These are phyloP conservation scores for Quercus mongolica DNA, from an alignment of 306 rosid genomes.

Conservation along the genomic window DNA sequence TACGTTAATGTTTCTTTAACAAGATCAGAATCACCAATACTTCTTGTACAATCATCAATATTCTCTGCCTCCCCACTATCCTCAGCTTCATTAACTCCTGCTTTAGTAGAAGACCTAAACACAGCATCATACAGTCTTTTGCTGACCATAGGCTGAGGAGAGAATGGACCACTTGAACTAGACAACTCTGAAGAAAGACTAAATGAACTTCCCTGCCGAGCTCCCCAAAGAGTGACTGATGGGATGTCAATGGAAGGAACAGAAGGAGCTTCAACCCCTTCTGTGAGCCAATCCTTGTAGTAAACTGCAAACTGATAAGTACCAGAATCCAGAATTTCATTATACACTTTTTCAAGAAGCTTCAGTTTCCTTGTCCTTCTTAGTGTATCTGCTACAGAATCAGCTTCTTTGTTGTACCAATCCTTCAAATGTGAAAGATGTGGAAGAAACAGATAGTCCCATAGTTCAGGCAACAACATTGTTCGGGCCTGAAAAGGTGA, in stretches of 20 bases:
- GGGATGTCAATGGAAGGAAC: constrained; percentile 61
- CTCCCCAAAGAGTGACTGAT: constrained; percentile 29
- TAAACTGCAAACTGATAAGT: constrained; percentile 56
- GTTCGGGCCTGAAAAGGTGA: constrained; percentile 69
- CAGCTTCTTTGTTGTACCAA: constrained; percentile 62
- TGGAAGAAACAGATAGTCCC: constrained; percentile 73
- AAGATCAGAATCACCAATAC: constrained; percentile 41
- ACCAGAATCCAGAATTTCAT: constrained; percentile 66
- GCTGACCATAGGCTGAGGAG: constrained; percentile 68
- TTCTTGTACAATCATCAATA: constrained; percentile 22
- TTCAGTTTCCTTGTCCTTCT: constrained; percentile 42
- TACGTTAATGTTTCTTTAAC: constrained; percentile 32
- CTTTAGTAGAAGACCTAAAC: constrained; percentile 35
- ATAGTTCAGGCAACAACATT: constrained; percentile 60
- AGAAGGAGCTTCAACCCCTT: constrained; percentile 64
- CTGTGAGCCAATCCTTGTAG: constrained; percentile 86
- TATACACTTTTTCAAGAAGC: constrained; percentile 52
- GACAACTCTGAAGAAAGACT: constrained; percentile 42
- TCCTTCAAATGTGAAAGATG: constrained; percentile 61
- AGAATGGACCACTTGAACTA: constrained; percentile 48
- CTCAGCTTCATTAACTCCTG: constrained; percentile 31
- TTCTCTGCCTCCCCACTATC: constrained; percentile 29
- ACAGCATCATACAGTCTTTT: constrained; percentile 66
- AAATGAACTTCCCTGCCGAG: constrained; percentile 35
- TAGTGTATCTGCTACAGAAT: constrained; percentile 35